Evolutionary conservation across 73 alveolate species (phyloP).

Genomic region (Paramecium tetraurelia): DNA sequence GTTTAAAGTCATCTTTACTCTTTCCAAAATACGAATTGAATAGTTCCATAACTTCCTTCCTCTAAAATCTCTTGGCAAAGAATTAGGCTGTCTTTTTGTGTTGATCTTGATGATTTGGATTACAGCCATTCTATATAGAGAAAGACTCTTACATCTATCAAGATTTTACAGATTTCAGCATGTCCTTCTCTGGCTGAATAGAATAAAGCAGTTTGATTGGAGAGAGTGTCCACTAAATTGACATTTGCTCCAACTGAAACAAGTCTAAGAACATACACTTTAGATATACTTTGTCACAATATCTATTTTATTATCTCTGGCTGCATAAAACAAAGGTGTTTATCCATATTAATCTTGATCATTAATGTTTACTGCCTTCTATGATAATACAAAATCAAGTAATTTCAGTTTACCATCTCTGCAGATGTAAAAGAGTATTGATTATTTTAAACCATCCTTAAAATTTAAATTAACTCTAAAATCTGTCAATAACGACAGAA

Average conservation of each 20-base stretch:
- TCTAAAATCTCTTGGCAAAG: conserved; percentile 75
- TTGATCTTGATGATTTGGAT: conserved; percentile 78
- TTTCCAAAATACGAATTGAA: conserved; percentile 22
- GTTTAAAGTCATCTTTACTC: conserved; percentile 25
- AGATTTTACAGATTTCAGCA: conserved; percentile 70
- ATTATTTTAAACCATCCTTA: conserved; percentile 54
- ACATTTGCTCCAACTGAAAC: conserved; percentile 77
- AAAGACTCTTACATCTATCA: conserved; percentile 62
- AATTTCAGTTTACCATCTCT: conserved; percentile 59
- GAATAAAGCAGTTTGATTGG: conserved; percentile 86
- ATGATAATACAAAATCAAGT: not conserved
- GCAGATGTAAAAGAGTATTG: conserved; percentile 50
- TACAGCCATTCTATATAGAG: conserved; percentile 66
- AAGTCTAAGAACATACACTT: conserved; percentile 4
- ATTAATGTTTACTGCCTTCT: not conserved
- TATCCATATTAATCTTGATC: conserved; percentile 55
- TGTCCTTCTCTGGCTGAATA: conserved; percentile 95
- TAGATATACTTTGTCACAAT: conserved; percentile 11
- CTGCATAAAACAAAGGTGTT: conserved; percentile 85
- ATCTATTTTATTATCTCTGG: conserved; percentile 79
- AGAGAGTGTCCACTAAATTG: conserved; percentile 73
- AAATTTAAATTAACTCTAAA: conserved; percentile 48
- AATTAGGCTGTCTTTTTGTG: conserved; percentile 73
- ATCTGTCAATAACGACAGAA: conserved; percentile 2
- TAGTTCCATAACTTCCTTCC: conserved; percentile 69